Conservation (phyloP, 345 rosid genomes). For the Balakata baccata region DNA sequence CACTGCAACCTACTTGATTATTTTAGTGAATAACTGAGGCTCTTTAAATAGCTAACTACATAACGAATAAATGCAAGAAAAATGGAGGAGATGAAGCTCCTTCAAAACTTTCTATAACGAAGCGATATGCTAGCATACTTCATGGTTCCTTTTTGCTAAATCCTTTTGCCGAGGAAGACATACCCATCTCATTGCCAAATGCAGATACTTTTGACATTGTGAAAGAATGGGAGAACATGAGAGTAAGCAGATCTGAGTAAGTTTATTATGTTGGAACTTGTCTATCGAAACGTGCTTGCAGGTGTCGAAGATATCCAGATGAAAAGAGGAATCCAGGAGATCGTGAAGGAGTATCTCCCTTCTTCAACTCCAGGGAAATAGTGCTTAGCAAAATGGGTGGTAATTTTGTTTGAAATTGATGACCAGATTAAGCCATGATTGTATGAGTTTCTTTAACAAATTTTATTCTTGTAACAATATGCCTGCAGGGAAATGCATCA, state of each 20-base stretch:
- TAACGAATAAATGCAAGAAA: too few species aligned
- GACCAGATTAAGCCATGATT: slow-evolving; percentile 20
- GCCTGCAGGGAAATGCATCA: neutral
- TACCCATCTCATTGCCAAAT: slow-evolving; percentile 49
- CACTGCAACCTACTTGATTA: too few species aligned
- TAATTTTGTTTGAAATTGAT: neutral
- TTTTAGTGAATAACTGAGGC: too few species aligned
- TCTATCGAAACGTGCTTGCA: slow-evolving; percentile 64
- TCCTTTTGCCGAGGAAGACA: slow-evolving; percentile 68
- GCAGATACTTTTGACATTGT: slow-evolving; percentile 57
- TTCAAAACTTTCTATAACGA: slow-evolving; percentile 62
- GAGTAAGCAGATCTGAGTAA: slow-evolving; percentile 62
- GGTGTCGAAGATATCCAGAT: slow-evolving; percentile 80
- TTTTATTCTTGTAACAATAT: neutral
- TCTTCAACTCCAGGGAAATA: slow-evolving; percentile 23
- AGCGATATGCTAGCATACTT: slow-evolving; percentile 70
- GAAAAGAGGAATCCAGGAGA: slow-evolving; percentile 78
- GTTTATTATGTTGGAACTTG: slow-evolving; percentile 70
- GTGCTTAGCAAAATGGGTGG: neutral
- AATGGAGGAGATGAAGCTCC: slow-evolving; percentile 73
- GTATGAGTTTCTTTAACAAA: neutral
- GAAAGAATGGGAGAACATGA: slow-evolving; percentile 74
- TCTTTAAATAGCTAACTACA: too few species aligned
- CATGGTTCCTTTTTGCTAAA: slow-evolving; percentile 80
- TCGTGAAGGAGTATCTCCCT: slow-evolving; percentile 60